Percentiles rank a stretch among this genome's conserved stretches.
These are phyloP conservation scores for Eutrema japonicum DNA, from an alignment of 345 rosid species.

Conservation along the genomic window DNA sequence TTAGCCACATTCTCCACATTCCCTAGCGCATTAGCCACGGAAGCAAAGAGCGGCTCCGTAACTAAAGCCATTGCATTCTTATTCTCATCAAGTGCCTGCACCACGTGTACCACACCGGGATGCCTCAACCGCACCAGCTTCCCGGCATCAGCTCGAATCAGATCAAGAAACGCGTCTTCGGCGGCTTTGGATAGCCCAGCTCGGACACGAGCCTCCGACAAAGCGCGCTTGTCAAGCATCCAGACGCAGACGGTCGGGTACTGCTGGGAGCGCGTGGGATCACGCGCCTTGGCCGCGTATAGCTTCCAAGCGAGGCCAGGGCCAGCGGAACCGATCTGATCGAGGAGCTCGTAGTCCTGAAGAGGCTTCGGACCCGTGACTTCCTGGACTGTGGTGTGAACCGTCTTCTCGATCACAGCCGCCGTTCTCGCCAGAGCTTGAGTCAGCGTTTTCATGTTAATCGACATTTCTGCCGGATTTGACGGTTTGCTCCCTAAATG, in stretches of 20 bases:
- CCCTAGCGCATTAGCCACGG: slow-evolving; percentile 91
- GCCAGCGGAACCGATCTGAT: slow-evolving; percentile 98
- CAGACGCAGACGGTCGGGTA: slow-evolving; percentile 93
- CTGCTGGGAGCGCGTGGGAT: slow-evolving; percentile 72
- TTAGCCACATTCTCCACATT: slow-evolving; percentile 73
- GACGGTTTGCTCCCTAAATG: slow-evolving; percentile 6
- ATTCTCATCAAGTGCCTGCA: slow-evolving; percentile 92
- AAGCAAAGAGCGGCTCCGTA: slow-evolving; percentile 91
- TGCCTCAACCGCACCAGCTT: slow-evolving; percentile 87
- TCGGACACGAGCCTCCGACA: slow-evolving; percentile 79
- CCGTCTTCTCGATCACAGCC: slow-evolving; percentile 95
- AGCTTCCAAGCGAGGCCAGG: slow-evolving; percentile 97
- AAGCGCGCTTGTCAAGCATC: slow-evolving; percentile 83
- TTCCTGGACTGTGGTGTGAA: slow-evolving; percentile 96
- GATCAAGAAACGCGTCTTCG: slow-evolving; percentile 84
- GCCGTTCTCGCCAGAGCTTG: slow-evolving; percentile 98
- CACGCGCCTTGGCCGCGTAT: slow-evolving; percentile 79
- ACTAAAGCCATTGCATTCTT: slow-evolving; percentile 97
- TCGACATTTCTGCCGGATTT: slow-evolving; percentile 56
- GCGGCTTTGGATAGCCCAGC: slow-evolving; percentile 83
- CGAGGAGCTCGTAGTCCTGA: slow-evolving; percentile 90
- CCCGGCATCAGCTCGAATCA: slow-evolving; percentile 83
- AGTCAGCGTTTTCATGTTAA: slow-evolving; percentile 88
- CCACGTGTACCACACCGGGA: slow-evolving; percentile 96
- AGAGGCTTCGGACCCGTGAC: slow-evolving; percentile 91